These are phyloP conservation scores for Paracoccidioides lutzii DNA, from an alignment of 2,329 filamentous ascomycete genomes.

Conservation along the genomic window DNA sequence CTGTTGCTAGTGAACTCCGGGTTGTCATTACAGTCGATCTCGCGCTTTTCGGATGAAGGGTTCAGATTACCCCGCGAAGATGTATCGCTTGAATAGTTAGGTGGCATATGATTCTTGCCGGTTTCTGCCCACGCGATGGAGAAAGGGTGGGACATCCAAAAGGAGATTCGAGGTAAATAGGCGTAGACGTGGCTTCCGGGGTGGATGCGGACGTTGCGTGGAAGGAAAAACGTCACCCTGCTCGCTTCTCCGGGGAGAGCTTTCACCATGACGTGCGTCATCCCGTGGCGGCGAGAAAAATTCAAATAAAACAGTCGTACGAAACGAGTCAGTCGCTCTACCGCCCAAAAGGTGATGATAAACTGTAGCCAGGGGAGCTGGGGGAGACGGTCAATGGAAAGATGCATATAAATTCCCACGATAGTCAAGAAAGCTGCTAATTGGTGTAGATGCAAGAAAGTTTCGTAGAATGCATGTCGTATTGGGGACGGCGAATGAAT, in stretches of 20 bases:
- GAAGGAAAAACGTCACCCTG: constrained; percentile 47
- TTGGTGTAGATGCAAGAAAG: constrained; percentile 37
- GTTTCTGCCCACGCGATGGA: constrained; percentile 36
- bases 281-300: constrained; percentile 34
- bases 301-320: constrained; percentile 42
- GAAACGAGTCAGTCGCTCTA: constrained; percentile 36
- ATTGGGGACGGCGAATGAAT: constrained; percentile 34
- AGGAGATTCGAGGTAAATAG: constrained; percentile 41
- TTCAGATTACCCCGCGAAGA: neutral
- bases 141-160: constrained; percentile 39
- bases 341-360: constrained; percentile 27
- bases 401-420: constrained; percentile 33
- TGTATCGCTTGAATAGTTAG: neutral
- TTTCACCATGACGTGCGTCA: constrained; percentile 43
- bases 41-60: neutral
- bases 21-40: constrained; percentile 12
- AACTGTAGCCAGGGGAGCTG: constrained; percentile 28
- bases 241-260: constrained; percentile 49
- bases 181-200: constrained; percentile 49
- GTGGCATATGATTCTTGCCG: constrained; percentile 14
- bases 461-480: constrained; percentile 36
- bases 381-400: constrained; percentile 29
- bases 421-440: constrained; percentile 31
- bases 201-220: constrained; percentile 39
- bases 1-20: constrained; percentile 9